Percentiles rank a stretch among this genome's conserved stretches.
Conservation (phyloP, 2,329 filamentous ascomycete species). For the Zasmidium angulare region DNA sequence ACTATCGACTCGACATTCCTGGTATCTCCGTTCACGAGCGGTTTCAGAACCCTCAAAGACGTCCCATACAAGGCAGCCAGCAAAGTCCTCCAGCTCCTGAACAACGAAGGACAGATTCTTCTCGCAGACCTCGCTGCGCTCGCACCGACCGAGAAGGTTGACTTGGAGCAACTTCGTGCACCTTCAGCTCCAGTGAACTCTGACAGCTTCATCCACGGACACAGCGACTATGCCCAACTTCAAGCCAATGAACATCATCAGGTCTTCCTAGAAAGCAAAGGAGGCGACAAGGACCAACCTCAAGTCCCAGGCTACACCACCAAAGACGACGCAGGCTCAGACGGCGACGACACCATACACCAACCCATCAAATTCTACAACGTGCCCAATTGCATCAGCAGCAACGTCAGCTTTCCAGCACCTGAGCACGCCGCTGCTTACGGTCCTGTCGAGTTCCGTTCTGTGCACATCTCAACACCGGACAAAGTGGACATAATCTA, state of each 20-base stretch:
- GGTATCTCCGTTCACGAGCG: constrained; percentile 82
- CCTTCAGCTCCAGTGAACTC: constrained; percentile 17
- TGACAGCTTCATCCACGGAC: constrained; percentile 10
- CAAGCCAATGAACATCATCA: background rate
- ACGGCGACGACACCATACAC: constrained; percentile 91
- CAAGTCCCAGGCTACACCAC: constrained; percentile 82
- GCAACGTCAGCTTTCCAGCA: constrained; percentile 61
- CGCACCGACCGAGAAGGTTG: constrained; percentile 6
- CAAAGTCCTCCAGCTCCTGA: constrained; percentile 62
- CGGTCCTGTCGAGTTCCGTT: background rate
- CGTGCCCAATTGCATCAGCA: constrained; percentile 81
- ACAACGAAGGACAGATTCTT: constrained; percentile 56
- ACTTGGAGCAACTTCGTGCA: constrained; percentile 17
- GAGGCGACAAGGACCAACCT: constrained; percentile 21
- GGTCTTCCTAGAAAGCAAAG: constrained; percentile 6
- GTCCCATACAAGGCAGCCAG: constrained; percentile 76
- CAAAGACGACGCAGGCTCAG: constrained; percentile 73
- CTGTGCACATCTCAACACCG: constrained; percentile 47
- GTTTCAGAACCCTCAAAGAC: constrained; percentile 72
- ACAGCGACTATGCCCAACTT: constrained; percentile 1
- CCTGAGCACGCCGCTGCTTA: constrained; percentile 18
- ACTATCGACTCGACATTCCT: constrained; percentile 84
- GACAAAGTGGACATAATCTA: constrained; percentile 84
- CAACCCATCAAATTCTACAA: constrained; percentile 69
- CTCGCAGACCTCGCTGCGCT: constrained; percentile 27